These are phyloP conservation scores for Polygonum maritimum DNA, from an alignment of 148 eudicot species.

Conservation along the genomic window DNA sequence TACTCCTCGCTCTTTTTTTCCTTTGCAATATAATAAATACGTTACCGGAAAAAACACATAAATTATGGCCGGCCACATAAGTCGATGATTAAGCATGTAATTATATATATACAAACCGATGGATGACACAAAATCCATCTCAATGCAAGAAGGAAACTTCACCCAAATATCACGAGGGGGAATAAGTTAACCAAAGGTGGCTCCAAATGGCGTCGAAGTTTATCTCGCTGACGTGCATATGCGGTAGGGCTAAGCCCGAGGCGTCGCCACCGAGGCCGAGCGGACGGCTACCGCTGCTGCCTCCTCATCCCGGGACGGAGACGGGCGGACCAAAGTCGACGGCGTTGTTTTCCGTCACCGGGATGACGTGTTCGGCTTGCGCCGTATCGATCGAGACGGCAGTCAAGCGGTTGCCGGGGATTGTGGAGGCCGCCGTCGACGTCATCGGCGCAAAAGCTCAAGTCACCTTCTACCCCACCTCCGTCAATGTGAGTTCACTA, in stretches of 20 bases:
- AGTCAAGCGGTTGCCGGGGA: constrained; percentile 65
- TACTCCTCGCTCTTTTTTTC: not conserved
- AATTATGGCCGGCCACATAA: not conserved
- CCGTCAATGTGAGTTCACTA: constrained; percentile 43
- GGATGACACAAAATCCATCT: not conserved
- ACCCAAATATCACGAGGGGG: not conserved
- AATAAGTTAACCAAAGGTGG: not conserved
- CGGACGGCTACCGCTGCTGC: not conserved
- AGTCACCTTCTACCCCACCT: constrained; percentile 49
- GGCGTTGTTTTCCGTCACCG: constrained; percentile 47
- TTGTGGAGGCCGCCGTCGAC: constrained; percentile 64
- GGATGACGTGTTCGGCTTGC: constrained; percentile 86
- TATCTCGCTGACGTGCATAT: not conserved
- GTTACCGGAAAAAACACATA: not conserved
- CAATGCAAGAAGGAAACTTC: not conserved
- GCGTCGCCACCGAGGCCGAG: not conserved
- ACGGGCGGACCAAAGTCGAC: not conserved
- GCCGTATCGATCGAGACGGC: constrained; percentile 78
- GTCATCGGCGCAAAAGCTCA: constrained; percentile 56
- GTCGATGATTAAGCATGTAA: not conserved
- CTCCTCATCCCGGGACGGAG: not conserved
- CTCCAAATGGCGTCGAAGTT: constrained; percentile 1
- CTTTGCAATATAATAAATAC: not conserved
- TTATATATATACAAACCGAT: not conserved
- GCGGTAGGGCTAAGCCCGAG: not conserved